These are phyloP conservation scores for Oryza brachyantha DNA, from an alignment of 176 grass and related monocot genomes.

Conservation along the genomic window DNA sequence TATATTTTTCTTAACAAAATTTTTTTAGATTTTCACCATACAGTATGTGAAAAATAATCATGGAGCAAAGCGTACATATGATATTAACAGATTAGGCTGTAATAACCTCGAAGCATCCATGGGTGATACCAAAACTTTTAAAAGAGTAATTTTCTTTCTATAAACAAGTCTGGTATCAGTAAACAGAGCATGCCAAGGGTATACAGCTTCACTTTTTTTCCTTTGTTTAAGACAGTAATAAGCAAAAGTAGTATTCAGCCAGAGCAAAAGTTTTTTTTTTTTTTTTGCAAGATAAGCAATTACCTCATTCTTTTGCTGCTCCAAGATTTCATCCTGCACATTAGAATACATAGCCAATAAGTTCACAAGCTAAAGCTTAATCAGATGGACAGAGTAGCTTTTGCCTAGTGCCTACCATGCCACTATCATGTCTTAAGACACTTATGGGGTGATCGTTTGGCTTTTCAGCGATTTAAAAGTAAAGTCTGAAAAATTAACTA, in stretches of 20 bases:
- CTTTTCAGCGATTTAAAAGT: too few relatives aligned
- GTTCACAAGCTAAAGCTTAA: not conserved
- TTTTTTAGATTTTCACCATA: not conserved
- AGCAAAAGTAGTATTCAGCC: not conserved
- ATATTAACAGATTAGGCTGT: conserved; percentile 12
- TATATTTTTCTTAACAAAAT: conserved; percentile 7
- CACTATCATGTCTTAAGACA: not conserved
- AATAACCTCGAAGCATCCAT: conserved; percentile 6
- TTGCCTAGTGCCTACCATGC: not conserved
- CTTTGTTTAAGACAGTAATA: conserved; percentile 13
- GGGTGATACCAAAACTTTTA: too few relatives aligned
- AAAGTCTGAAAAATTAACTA: too few relatives aligned
- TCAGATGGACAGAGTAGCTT: not conserved
- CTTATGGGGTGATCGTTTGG: not conserved
- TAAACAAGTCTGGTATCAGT: not conserved
- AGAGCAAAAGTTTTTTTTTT: not conserved
- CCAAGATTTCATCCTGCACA: conserved; percentile 53
- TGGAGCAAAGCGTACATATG: conserved; percentile 8
- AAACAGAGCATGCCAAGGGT: not conserved
- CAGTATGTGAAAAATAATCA: conserved; percentile 2
- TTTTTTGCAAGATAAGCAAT: conserved; percentile 33
- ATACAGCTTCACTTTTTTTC: not conserved
- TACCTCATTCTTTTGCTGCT: conserved; percentile 71
- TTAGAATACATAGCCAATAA: conserved; percentile 20
- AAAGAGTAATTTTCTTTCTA: too few relatives aligned